Conservation (phyloP, 2,329 filamentous ascomycete species). For the Pseudonectria buxi region DNA sequence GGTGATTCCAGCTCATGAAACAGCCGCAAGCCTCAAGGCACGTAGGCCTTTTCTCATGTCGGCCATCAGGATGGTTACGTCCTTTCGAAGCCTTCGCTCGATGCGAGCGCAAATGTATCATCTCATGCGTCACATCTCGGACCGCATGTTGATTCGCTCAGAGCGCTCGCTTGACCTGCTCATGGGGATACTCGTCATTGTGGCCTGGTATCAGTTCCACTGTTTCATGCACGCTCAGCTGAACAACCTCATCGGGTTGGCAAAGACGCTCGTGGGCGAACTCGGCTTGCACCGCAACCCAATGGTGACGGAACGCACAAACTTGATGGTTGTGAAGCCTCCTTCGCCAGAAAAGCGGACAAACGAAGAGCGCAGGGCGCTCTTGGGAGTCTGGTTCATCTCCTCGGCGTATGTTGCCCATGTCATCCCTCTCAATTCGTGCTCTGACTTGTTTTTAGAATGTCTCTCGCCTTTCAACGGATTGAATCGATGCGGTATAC, state of each 20-base stretch:
- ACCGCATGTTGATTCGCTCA: constrained; percentile 42
- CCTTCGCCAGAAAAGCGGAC: constrained; percentile 33
- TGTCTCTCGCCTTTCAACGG: constrained; percentile 36
- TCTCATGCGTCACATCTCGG: constrained; percentile 39
- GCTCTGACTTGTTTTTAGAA: constrained; percentile 22
- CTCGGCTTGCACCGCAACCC: constrained; percentile 39
- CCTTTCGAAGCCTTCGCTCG: constrained; percentile 37
- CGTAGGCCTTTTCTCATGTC: constrained; percentile 42
- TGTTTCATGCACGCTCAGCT: constrained; percentile 47
- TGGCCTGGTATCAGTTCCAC: constrained; percentile 49
- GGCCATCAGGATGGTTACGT: constrained; percentile 44
- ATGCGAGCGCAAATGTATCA: constrained; percentile 45
- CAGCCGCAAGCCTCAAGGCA: constrained; percentile 30
- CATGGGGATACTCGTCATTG: constrained; percentile 41
- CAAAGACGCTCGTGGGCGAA: constrained; percentile 40
- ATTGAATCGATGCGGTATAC: constrained; percentile 46
- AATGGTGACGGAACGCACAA: constrained; percentile 34
- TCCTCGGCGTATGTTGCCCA: constrained; percentile 39
- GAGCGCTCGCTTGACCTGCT: constrained; percentile 45
- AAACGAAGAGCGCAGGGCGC: constrained; percentile 45
- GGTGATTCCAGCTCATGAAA: constrained; percentile 30
- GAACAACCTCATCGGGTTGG: constrained; percentile 43
- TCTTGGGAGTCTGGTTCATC: constrained; percentile 49
- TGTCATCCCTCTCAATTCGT: neutral
- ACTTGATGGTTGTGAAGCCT: constrained; percentile 35